Conservation (phyloP, 1,139 yeast species). For the Sugiyamaella xylanicola region DNA sequence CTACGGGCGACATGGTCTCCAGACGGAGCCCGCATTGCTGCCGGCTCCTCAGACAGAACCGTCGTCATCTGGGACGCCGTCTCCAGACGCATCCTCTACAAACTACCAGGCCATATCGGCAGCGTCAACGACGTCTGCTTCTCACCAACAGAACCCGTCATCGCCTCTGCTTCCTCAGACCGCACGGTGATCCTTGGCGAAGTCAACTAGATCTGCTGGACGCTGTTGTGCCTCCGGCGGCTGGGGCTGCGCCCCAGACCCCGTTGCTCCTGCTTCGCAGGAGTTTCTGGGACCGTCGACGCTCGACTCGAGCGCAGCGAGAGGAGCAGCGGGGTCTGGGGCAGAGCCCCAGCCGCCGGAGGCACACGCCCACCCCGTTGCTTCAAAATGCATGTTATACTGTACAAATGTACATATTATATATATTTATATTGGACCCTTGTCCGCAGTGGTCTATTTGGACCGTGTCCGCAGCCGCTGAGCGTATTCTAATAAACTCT, state of each 20-base stretch:
- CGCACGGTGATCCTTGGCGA: constrained; percentile 36
- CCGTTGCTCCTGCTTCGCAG: neutral
- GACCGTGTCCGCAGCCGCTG: constrained; percentile 44
- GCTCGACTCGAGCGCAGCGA: neutral
- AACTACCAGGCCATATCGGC: constrained; percentile 58
- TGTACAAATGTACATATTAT: too few species aligned
- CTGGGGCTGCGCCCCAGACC: neutral
- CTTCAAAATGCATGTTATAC: too few species aligned
- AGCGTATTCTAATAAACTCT: constrained; percentile 69
- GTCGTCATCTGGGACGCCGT: constrained; percentile 64
- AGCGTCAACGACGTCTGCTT: constrained; percentile 62
- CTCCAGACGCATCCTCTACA: constrained; percentile 51
- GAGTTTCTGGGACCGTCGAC: neutral
- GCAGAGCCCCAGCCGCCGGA: neutral
- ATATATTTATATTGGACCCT: constrained; percentile 1
- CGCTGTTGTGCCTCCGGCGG: neutral
- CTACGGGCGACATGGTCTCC: constrained; percentile 53
- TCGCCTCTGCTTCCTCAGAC: constrained; percentile 37
- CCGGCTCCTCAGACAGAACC: constrained; percentile 67
- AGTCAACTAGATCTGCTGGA: constrained; percentile 6
- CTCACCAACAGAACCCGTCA: constrained; percentile 32
- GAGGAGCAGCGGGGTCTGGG: neutral
- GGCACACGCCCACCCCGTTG: neutral
- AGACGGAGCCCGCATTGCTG: constrained; percentile 46
- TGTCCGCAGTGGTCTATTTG: constrained; percentile 11